Evolutionary conservation across 1,284 basidiomycete species (phyloP).

Genomic region (Sanghuangporus weigelae): DNA sequence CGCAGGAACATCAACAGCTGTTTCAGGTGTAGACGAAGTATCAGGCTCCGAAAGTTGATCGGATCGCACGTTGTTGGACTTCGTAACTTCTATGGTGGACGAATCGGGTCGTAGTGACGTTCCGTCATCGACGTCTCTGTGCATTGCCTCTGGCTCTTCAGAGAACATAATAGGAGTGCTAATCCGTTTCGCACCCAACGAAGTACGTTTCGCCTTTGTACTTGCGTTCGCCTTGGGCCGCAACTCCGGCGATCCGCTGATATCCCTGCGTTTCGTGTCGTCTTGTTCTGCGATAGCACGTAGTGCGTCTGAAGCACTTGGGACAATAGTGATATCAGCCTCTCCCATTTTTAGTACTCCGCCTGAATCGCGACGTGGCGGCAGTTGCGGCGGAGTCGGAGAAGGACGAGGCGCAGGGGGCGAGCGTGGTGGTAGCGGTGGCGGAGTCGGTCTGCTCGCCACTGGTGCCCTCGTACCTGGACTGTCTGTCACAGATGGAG

Average conservation of each 20-base stretch:
- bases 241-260: conserved; percentile 21
- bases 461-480: conserved; percentile 6
- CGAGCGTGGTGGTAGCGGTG: conserved; percentile 53
- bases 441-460: conserved; percentile 35
- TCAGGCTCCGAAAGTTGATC: not conserved
- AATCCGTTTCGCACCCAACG: conserved; percentile 14
- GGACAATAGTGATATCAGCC: conserved; percentile 17
- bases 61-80: not conserved
- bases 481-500: conserved; percentile 14
- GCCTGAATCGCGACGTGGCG: not conserved
- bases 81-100: not conserved
- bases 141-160: conserved; percentile 7
- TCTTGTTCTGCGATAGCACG: conserved; percentile 51
- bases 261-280: conserved; percentile 27
- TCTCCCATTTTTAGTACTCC: not conserved
- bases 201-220: conserved; percentile 4
- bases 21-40: not conserved
- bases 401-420: conserved; percentile 4
- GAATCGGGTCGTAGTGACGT: not conserved
- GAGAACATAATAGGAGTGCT: not conserved
- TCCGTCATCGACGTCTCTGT: not conserved
- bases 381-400: conserved; percentile 2
- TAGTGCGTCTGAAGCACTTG: conserved; percentile 47
- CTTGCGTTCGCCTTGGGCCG: not conserved
- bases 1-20: not conserved